Percentiles rank a stretch among this genome's conserved stretches.
These are phyloP conservation scores for Geosmithia flava DNA, from an alignment of 2,329 filamentous ascomycete species.

Conservation along the genomic window DNA sequence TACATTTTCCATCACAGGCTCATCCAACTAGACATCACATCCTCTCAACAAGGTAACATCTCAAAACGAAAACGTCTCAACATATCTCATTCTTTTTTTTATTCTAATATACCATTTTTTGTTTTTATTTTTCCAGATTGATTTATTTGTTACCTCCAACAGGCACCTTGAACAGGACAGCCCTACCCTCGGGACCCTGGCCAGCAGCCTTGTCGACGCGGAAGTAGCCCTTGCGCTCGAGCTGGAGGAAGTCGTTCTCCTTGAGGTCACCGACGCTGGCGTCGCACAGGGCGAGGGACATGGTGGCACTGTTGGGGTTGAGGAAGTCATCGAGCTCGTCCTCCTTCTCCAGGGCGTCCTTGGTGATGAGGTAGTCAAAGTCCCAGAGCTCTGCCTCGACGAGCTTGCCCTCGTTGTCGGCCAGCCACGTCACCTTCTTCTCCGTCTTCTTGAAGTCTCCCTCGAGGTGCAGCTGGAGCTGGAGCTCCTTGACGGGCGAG, in stretches of 20 bases:
- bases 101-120: background rate
- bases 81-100: background rate
- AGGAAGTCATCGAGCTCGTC: conserved; percentile 78
- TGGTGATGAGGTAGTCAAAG: conserved; percentile 90
- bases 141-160: conserved; percentile 31
- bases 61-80: background rate
- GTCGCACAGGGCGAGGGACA: conserved; percentile 66
- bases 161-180: conserved; percentile 45
- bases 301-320: conserved; percentile 62
- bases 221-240: conserved; percentile 89
- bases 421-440: conserved; percentile 95
- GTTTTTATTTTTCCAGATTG: background rate
- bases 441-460: conserved; percentile 91
- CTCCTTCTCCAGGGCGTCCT: conserved; percentile 85
- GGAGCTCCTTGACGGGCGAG: conserved; percentile 52
- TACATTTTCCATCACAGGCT: no score
- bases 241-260: conserved; percentile 85
- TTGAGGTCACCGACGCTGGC: conserved; percentile 68
- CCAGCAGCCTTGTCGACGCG: conserved; percentile 57
- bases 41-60: no score
- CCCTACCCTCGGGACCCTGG: conserved; percentile 26
- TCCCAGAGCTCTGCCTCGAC: conserved; percentile 80
- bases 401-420: conserved; percentile 63
- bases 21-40: no score
- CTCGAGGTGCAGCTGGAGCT: conserved; percentile 77